Percentiles rank a stretch among this genome's conserved stretches.
phyloP scores from a whole-genome alignment of 1,284 basidiomycete species.

The Hemileia vastatrix region DNA sequence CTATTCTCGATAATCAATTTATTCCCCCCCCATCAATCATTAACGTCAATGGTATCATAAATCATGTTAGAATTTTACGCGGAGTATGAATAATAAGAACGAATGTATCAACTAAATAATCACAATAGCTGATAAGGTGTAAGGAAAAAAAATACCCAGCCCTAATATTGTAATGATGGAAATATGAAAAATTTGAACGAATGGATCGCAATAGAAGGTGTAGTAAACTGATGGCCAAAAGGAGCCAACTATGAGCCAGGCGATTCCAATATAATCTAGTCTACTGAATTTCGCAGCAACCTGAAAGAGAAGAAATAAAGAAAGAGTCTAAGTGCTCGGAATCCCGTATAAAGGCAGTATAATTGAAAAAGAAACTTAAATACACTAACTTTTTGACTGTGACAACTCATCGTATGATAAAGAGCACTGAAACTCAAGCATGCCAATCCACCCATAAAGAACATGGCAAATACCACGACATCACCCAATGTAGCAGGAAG shows the following conservation, averaged over 20 bases:
- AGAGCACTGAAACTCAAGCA: conserved; percentile 66
- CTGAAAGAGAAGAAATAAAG: background rate
- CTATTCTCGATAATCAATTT: no score
- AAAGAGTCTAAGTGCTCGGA: background rate
- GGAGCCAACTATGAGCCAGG: conserved; percentile 59
- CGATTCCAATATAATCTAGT: conserved; percentile 48
- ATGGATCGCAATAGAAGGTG: conserved; percentile 58
- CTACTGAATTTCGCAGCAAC: conserved; percentile 21
- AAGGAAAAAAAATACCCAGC: no score
- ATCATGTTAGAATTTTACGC: no score
- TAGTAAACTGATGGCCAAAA: conserved; percentile 57
- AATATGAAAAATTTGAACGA: no score
- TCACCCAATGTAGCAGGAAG: conserved; percentile 55
- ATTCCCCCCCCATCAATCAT: no score
- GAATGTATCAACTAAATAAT: no score
- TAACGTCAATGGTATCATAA: no score
- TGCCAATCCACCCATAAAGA: conserved; percentile 61
- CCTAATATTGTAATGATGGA: background rate
- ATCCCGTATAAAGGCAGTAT: background rate
- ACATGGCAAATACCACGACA: conserved; percentile 56
- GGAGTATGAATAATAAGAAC: no score
- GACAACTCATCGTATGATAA: conserved; percentile 67
- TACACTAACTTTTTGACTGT: conserved; percentile 55
- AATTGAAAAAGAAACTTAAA: background rate
- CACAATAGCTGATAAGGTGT: no score